Conservation (phyloP, 2,329 filamentous ascomycete genomes). For the Beauveria caledonica region DNA sequence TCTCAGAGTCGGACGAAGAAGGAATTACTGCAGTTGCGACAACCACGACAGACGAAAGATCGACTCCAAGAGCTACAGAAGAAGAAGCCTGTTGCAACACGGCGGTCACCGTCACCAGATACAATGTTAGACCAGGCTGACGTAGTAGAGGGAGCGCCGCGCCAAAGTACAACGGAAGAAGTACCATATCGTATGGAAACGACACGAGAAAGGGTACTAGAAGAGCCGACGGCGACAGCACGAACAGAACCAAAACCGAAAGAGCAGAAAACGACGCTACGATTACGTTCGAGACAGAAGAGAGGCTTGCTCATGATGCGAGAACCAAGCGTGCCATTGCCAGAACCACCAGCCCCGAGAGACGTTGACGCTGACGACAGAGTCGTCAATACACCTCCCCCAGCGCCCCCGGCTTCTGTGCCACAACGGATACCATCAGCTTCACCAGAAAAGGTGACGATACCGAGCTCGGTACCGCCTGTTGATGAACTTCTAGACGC, state of each 20-base stretch:
- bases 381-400: not conserved
- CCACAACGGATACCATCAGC: not conserved
- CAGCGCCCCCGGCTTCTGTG: not conserved
- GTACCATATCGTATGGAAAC: not conserved
- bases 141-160: not conserved
- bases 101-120: not conserved
- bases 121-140: not conserved
- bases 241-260: not conserved
- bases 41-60: not conserved
- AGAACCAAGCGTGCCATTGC: not conserved
- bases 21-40: not conserved
- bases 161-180: not conserved
- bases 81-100: not conserved
- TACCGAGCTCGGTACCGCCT: not conserved
- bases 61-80: not conserved
- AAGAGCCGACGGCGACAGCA: not conserved
- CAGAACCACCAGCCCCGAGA: not conserved
- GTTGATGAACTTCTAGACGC: not conserved
- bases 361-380: not conserved
- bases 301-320: slow-evolving; percentile 10
- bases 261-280: slow-evolving; percentile 5
- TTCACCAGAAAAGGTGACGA: slow-evolving; percentile 1
- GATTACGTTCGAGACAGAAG: slow-evolving; percentile 9
- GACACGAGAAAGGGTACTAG: not conserved
- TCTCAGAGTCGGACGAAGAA: not conserved